These are phyloP conservation scores for Comarum palustre DNA, from an alignment of 306 rosid genomes.

Conservation along the genomic window DNA sequence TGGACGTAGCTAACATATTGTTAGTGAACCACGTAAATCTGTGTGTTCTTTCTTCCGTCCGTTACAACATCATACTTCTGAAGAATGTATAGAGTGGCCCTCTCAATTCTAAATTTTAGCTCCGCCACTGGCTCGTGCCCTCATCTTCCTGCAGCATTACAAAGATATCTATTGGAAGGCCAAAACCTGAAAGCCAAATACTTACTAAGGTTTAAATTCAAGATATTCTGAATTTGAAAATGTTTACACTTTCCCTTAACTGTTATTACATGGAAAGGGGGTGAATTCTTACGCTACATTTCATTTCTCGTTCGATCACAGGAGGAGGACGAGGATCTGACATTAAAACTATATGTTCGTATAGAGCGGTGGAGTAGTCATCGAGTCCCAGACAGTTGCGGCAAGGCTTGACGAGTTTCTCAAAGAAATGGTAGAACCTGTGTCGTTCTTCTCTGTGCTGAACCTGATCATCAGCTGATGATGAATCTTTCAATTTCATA, in stretches of 20 bases:
- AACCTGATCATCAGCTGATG: background rate
- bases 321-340: background rate
- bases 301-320: background rate
- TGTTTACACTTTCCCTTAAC: background rate
- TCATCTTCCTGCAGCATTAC: background rate
- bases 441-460: conserved; percentile 12
- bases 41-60: no score
- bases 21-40: no score
- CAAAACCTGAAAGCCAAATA: background rate
- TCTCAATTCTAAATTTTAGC: no score
- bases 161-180: no score
- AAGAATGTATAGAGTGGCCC: no score
- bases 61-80: no score
- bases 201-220: background rate
- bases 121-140: background rate
- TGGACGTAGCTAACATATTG: no score
- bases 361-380: background rate
- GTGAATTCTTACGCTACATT: background rate
- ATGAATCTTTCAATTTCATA: background rate
- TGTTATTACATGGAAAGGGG: background rate
- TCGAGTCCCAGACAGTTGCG: conserved; percentile 36
- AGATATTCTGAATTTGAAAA: background rate
- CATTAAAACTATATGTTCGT: background rate
- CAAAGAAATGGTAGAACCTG: conserved; percentile 18
- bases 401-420: conserved; percentile 32